Conservation (phyloP, 306 rosid genomes). For the Cicer pinnatifidum region DNA sequence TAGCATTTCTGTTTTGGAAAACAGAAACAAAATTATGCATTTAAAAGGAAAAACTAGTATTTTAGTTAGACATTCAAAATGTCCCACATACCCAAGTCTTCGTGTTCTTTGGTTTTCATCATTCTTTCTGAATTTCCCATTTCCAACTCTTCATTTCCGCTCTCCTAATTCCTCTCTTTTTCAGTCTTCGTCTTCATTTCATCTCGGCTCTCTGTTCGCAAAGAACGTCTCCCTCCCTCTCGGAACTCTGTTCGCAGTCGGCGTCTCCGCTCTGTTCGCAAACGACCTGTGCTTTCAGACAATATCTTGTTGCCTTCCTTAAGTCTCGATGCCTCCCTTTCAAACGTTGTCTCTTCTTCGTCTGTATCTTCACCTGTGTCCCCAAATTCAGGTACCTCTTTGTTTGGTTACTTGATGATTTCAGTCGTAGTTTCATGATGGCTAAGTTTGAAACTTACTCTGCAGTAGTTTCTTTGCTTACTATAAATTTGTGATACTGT, state of each 20-base stretch:
- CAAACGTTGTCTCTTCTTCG: neutral
- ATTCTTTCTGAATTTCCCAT: neutral
- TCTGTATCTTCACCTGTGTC: constrained; percentile 1
- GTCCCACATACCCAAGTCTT: neutral
- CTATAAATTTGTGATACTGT: neutral
- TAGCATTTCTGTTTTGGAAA: too few relatives aligned
- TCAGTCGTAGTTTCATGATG: neutral
- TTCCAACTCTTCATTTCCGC: neutral
- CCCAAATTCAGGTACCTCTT: constrained; percentile 14
- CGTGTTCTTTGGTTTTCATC: neutral
- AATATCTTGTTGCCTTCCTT: neutral
- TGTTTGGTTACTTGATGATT: constrained; percentile 4
- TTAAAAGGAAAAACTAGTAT: neutral
- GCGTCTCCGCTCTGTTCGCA: constrained; percentile 3
- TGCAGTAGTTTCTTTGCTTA: neutral
- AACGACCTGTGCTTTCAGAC: neutral
- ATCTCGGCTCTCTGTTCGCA: constrained; percentile 8
- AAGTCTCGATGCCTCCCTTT: neutral
- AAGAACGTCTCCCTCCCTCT: neutral
- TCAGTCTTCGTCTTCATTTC: constrained; percentile 19
- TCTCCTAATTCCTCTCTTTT: constrained; percentile 3
- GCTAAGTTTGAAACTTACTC: constrained; percentile 3
- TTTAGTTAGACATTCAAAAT: neutral
- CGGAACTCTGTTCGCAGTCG: constrained; percentile 6
- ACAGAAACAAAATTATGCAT: neutral